phyloP scores from a whole-genome alignment of 441 rosid species.

The Gossypium davidsonii region DNA sequence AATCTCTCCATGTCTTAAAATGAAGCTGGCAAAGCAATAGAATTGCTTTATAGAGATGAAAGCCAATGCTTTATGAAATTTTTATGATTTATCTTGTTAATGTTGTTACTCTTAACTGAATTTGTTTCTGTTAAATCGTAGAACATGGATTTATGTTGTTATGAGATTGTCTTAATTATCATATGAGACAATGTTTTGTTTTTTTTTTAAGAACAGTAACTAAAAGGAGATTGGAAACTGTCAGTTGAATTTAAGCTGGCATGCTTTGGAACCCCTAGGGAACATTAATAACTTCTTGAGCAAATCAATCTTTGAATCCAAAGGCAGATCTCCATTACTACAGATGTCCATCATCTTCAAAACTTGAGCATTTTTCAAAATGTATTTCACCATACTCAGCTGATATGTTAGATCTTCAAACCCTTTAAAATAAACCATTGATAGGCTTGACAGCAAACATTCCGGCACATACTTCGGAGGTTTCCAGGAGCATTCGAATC shows the following conservation, averaged over 20 bases:
- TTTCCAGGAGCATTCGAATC: neutral
- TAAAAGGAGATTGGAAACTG: neutral
- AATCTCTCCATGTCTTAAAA: neutral
- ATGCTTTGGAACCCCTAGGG: neutral
- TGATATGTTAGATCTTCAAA: conserved; percentile 4
- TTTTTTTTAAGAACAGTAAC: neutral
- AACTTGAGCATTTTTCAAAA: neutral
- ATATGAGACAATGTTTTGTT: neutral
- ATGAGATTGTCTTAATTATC: neutral
- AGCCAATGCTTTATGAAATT: neutral
- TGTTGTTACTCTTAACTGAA: neutral
- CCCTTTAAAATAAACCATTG: neutral
- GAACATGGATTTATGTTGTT: neutral
- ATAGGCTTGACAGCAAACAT: neutral
- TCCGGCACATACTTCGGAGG: neutral
- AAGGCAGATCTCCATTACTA: neutral
- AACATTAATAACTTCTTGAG: conserved; percentile 4
- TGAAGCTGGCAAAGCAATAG: neutral
- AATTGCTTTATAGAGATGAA: neutral
- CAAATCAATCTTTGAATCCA: neutral
- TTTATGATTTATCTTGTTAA: neutral
- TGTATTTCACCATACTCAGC: conserved; percentile 1
- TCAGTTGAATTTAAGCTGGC: conserved; percentile 4
- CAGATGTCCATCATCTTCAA: conserved; percentile 6
- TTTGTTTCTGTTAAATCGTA: neutral